Conservation (phyloP, 164 flowering plant species). For the Stephania cephalantha region DNA sequence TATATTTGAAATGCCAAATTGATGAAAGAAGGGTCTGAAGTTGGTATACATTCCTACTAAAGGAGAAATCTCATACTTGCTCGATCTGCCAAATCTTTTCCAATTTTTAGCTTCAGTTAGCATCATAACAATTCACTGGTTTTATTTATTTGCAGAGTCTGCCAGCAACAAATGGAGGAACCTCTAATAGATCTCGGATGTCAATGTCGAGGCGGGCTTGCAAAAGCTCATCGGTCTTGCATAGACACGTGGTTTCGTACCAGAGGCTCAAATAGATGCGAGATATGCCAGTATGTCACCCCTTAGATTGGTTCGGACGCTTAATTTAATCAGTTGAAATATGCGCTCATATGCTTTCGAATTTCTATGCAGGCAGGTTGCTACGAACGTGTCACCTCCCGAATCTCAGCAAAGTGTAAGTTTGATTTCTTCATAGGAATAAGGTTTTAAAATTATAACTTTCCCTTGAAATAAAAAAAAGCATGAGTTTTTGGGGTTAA, state of each 20-base stretch:
- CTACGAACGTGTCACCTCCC: slow-evolving; percentile 57
- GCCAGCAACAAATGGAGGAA: slow-evolving; percentile 72
- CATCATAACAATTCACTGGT: background rate
- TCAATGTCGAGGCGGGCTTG: slow-evolving; percentile 70
- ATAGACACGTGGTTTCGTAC: slow-evolving; percentile 66
- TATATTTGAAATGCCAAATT: no score
- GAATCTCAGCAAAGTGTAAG: slow-evolving; percentile 53
- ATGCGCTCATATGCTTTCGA: background rate
- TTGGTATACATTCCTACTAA: no score
- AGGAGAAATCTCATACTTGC: no score
- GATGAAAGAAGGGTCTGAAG: no score
- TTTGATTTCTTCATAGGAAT: slow-evolving; percentile 1
- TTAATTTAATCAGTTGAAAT: background rate
- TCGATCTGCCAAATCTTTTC: background rate
- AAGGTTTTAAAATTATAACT: background rate
- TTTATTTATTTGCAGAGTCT: slow-evolving; percentile 39
- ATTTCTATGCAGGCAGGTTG: slow-evolving; percentile 46
- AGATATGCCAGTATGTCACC: slow-evolving; percentile 76
- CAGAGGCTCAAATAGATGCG: slow-evolving; percentile 77
- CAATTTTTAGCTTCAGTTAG: background rate
- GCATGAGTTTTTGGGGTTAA: no score
- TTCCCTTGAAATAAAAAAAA: no score
- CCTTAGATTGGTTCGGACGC: slow-evolving; percentile 1
- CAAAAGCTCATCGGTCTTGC: slow-evolving; percentile 66
- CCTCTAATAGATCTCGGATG: slow-evolving; percentile 67